phyloP scores from a whole-genome alignment of 192 early-diverging fungal genomes.

The Endogone sp. region DNA sequence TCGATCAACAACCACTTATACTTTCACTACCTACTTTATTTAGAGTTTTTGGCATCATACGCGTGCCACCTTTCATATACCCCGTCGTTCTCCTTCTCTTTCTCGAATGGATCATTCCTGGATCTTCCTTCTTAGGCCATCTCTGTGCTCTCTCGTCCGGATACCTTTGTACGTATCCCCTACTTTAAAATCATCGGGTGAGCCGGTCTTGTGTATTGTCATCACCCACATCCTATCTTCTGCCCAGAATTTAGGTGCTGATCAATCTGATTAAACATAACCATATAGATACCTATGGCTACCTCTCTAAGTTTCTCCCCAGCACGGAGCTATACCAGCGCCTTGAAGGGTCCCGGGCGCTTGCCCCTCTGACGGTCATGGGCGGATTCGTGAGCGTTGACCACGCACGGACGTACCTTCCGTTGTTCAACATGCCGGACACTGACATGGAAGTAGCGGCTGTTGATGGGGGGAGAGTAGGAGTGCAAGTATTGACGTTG shows the following conservation, averaged over 20 bases:
- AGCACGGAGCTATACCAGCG: constrained; percentile 1
- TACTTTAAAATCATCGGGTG: background rate
- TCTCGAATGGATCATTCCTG: constrained; percentile 12
- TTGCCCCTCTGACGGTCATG: background rate
- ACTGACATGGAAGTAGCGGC: background rate
- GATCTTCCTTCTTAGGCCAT: constrained; percentile 9
- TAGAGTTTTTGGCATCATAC: constrained; percentile 8
- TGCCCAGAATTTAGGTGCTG: too few relatives aligned
- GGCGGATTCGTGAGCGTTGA: background rate
- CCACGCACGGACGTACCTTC: background rate
- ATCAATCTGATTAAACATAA: background rate
- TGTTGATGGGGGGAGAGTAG: background rate
- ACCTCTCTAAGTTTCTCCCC: constrained; percentile 10
- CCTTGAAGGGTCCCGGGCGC: background rate
- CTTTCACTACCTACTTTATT: too few relatives aligned
- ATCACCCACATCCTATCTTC: background rate
- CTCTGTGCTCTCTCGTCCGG: constrained; percentile 12
- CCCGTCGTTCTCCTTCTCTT: constrained; percentile 14
- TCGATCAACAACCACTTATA: too few relatives aligned
- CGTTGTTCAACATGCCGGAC: background rate
- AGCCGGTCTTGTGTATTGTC: background rate
- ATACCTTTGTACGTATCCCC: constrained; percentile 17
- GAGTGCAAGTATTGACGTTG: background rate
- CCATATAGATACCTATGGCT: constrained; percentile 18
- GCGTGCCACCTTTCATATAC: constrained; percentile 22